These are phyloP conservation scores for Galium porrigens DNA, from an alignment of 305 asterid species.

Conservation along the genomic window DNA sequence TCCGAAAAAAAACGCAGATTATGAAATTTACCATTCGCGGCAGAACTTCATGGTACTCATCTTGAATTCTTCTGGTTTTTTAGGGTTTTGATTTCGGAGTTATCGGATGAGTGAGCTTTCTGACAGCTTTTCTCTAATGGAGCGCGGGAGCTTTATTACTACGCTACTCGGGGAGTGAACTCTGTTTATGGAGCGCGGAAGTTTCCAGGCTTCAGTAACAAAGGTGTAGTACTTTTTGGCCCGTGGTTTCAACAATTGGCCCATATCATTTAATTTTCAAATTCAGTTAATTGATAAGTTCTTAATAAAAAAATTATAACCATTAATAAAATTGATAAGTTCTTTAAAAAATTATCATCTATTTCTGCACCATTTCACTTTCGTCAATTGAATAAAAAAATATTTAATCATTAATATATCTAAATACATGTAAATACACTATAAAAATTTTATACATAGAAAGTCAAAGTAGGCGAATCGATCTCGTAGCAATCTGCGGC, in stretches of 20 bases:
- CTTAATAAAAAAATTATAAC: no score
- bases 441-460: no score
- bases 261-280: not conserved
- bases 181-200: not conserved
- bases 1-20: not conserved
- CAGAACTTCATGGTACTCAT: conserved; percentile 99
- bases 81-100: not conserved
- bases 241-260: not conserved
- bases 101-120: not conserved
- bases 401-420: no score
- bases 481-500: no score
- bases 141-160: not conserved
- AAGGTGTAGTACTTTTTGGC: not conserved
- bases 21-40: conserved; percentile 58
- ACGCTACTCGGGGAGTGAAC: not conserved
- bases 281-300: no score
- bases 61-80: conserved; percentile 16
- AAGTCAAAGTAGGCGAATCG: no score
- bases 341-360: no score
- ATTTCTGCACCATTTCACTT: no score
- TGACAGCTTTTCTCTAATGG: not conserved
- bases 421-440: no score
- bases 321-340: no score
- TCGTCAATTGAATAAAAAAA: no score
- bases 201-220: not conserved